Percentiles rank a stretch among this genome's conserved stretches.
Evolutionary conservation across 2,329 filamentous ascomycete genomes (phyloP).

Genomic region (Alternaria arbusti): DNA sequence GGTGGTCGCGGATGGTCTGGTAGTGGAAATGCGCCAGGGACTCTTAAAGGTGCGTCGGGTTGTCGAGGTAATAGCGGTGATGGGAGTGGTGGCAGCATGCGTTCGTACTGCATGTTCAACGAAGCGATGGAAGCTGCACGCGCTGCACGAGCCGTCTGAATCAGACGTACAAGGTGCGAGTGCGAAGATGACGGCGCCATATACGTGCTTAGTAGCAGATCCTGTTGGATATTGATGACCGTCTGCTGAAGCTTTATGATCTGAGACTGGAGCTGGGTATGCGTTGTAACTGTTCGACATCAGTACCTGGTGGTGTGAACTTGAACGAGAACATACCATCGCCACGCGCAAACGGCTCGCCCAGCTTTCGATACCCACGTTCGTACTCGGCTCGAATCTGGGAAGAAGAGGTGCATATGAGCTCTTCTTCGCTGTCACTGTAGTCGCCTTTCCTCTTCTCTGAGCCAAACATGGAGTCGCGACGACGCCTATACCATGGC

Average conservation of each 20-base stretch:
- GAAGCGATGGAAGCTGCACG: conserved; percentile 37
- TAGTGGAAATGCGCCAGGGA: conserved; percentile 27
- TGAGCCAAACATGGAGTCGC: conserved; percentile 25
- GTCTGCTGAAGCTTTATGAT: conserved; percentile 42
- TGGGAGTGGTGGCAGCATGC: conserved; percentile 18
- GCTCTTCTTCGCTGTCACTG: conserved; percentile 38
- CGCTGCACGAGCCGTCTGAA: conserved; percentile 34
- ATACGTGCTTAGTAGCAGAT: conserved; percentile 32
- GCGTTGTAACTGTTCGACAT: conserved; percentile 30
- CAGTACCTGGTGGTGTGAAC: not conserved
- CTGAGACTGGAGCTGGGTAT: conserved; percentile 40
- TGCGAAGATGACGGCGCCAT: conserved; percentile 29
- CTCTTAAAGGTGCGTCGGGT: conserved; percentile 11
- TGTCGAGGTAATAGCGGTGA: conserved; percentile 2
- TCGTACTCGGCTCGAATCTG: conserved; percentile 39
- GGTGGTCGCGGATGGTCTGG: conserved; percentile 10
- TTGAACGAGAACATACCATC: conserved; percentile 30
- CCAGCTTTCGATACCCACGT: conserved; percentile 35
- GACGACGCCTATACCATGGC: conserved; percentile 10
- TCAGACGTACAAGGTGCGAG: conserved; percentile 36
- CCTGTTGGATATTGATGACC: conserved; percentile 37
- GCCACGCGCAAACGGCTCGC: conserved; percentile 39
- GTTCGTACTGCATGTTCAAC: conserved; percentile 36
- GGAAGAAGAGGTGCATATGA: conserved; percentile 30
- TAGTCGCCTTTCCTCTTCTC: conserved; percentile 21